These are phyloP conservation scores for Zarea fungicola DNA, from an alignment of 2,329 filamentous ascomycete genomes.

Conservation along the genomic window DNA sequence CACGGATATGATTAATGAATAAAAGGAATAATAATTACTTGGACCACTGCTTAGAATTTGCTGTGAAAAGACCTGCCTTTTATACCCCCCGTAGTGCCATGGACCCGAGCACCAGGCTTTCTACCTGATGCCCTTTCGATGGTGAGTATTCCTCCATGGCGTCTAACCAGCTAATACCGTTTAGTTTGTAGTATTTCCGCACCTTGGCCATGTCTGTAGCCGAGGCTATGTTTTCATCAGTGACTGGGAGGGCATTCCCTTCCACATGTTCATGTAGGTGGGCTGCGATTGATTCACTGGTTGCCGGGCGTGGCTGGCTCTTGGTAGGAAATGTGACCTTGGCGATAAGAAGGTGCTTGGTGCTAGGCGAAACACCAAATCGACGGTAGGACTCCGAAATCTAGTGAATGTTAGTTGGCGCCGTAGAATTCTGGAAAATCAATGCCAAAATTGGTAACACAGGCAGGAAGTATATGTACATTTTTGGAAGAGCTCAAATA, in stretches of 20 bases:
- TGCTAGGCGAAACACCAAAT: slow-evolving; percentile 72
- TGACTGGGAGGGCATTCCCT: slow-evolving; percentile 54
- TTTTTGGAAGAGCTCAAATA: slow-evolving; percentile 79
- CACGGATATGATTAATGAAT: slow-evolving; percentile 11
- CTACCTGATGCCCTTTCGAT: slow-evolving; percentile 50
- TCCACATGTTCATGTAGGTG: slow-evolving; percentile 61
- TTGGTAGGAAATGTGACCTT: slow-evolving; percentile 61
- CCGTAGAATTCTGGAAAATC: neutral
- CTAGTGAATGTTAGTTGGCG: slow-evolving; percentile 37
- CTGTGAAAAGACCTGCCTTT: neutral
- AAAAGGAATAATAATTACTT: slow-evolving; percentile 11
- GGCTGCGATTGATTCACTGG: slow-evolving; percentile 42
- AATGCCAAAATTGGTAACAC: neutral
- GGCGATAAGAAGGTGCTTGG: slow-evolving; percentile 68
- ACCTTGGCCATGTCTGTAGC: slow-evolving; percentile 64
- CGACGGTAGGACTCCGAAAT: slow-evolving; percentile 88
- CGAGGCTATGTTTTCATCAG: slow-evolving; percentile 55
- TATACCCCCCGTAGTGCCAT: slow-evolving; percentile 58
- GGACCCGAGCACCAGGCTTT: slow-evolving; percentile 64
- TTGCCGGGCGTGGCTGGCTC: slow-evolving; percentile 34
- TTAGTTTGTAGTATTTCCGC: slow-evolving; percentile 82
- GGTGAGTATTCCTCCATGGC: slow-evolving; percentile 32
- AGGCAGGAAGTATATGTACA: slow-evolving; percentile 35
- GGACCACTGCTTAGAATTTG: neutral
- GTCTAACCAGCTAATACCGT: slow-evolving; percentile 49